A percentile compares a stretch with the other conserved stretches of the same genome.
These are phyloP conservation scores for Rhodotorula sp. DNA, from an alignment of 1,284 basidiomycete genomes.

Conservation along the genomic window DNA sequence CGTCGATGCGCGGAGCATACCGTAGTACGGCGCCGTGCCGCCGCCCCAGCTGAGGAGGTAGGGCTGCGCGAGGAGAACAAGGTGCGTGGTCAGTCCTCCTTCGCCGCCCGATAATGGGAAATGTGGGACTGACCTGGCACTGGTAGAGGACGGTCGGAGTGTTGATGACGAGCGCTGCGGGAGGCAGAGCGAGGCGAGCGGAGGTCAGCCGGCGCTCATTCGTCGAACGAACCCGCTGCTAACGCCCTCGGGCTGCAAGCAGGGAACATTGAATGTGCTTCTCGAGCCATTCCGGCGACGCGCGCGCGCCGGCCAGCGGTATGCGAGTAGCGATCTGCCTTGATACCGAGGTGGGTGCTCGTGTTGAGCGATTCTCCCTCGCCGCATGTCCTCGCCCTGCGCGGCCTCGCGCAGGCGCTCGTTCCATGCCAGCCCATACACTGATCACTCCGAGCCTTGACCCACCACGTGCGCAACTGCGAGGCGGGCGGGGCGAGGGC, in stretches of 20 bases:
- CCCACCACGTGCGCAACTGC: neutral
- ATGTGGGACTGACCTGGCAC: neutral
- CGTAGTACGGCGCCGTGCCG: constrained; percentile 39
- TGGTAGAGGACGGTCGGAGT: constrained; percentile 30
- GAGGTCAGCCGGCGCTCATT: neutral
- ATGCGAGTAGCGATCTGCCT: neutral
- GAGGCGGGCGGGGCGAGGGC: too few species aligned
- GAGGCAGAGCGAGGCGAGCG: neutral
- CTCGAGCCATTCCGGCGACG: too few species aligned
- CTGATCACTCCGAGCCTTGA: neutral
- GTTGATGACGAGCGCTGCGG: constrained; percentile 20
- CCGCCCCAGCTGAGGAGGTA: constrained; percentile 25
- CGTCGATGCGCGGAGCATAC: neutral
- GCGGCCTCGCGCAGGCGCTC: too few species aligned
- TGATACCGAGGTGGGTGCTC: neutral
- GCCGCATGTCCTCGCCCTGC: too few species aligned
- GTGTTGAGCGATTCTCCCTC: constrained; percentile 10
- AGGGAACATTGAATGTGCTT: too few species aligned
- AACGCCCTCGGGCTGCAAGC: neutral
- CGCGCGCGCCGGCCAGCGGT: neutral
- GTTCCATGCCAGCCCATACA: neutral
- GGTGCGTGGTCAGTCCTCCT: neutral
- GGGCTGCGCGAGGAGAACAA: constrained; percentile 1
- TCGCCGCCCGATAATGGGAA: too few species aligned
- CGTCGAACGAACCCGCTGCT: neutral